phyloP scores from a whole-genome alignment of 805 yeast species.

The Suhomyces prunicola region DNA sequence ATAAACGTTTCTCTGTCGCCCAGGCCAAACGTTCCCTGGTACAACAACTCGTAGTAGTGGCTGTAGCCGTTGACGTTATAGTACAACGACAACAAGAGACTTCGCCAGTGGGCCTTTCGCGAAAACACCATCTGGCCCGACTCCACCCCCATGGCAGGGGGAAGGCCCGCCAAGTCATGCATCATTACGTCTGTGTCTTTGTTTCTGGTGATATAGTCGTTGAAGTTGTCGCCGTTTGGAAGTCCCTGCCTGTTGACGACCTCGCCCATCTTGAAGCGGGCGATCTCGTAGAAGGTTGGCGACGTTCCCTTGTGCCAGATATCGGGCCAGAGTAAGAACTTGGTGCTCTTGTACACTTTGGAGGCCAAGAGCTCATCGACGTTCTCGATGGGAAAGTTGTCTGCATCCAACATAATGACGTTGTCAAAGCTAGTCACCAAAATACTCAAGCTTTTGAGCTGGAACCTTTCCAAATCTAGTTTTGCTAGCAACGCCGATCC shows the following conservation, averaged over 20 bases:
- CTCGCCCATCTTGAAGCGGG: constrained; percentile 24
- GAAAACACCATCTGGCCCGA: constrained; percentile 39
- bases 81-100: constrained; percentile 34
- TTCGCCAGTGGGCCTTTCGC: constrained; percentile 28
- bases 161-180: constrained; percentile 29
- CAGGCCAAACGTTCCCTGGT: constrained; percentile 43
- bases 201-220: constrained; percentile 5
- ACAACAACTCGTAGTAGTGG: constrained; percentile 35
- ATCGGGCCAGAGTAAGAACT: constrained; percentile 40
- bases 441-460: constrained; percentile 36
- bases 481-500: constrained; percentile 36
- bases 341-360: constrained; percentile 27
- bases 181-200: constrained; percentile 12
- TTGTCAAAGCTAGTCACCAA: constrained; percentile 35
- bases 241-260: constrained; percentile 24
- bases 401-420: constrained; percentile 38
- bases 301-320: constrained; percentile 41
- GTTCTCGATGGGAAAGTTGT: constrained; percentile 34
- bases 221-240: constrained; percentile 18
- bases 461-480: constrained; percentile 27
- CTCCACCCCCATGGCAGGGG: constrained; percentile 39
- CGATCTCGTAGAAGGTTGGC: constrained; percentile 34
- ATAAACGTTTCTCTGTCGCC: constrained; percentile 44
- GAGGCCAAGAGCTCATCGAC: constrained; percentile 35
- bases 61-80: constrained; percentile 38